Evolutionary conservation across 2,329 filamentous ascomycete species (phyloP), one percentile per base, ranked within the genome.

Genomic region (Claviceps quebecensis): DNA sequence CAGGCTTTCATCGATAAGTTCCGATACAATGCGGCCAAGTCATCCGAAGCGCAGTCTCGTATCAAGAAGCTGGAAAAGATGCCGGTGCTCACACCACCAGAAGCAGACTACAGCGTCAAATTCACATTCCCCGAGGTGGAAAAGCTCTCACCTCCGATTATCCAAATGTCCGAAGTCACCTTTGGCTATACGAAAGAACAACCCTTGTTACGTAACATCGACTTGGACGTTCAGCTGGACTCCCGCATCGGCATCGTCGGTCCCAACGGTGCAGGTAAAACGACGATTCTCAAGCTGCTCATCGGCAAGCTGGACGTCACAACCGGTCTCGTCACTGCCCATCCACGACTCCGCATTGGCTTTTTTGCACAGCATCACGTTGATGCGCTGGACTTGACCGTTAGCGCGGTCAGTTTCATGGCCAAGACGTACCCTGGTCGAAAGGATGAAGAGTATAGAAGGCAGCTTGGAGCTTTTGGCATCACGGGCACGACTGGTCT

Each of bases 1-100:
- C 93, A 98, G 73, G 84, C 87, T 29, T 98, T 98, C 70, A 98
- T 98, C 71, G 93, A 98, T 78, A 98, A 98, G 72, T 98, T 98
- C 77, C 83, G 93, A 50, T 98, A 98, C 77, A 98, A 98, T 65
- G 93, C 93, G 29, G 93, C 91, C 63, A 98, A 98, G 69, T 96
- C 93, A 1, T 95, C 91, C 8, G 93, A 98, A 74, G 93, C 93
- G 1, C 93, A 98, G 65, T 97, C 91, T 1, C 84, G 93, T 63
- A 97, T 98, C 78, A 98, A 98, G 78, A 98, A 98, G 67, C 75
- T 98, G 55, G 94, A 98, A 69, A 88, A 86, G 63, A 96, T 98
- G 87, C 93, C 94, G 1, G 74, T 95, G 1, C 77, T 98, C 49
- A 86, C 95, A 61, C 67, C 90, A 0, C 94, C 93, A 5, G 93